Base-by-base conservation (phyloP, 2,329 filamentous ascomycete species). In the Talaromyces sp. region DNA sequence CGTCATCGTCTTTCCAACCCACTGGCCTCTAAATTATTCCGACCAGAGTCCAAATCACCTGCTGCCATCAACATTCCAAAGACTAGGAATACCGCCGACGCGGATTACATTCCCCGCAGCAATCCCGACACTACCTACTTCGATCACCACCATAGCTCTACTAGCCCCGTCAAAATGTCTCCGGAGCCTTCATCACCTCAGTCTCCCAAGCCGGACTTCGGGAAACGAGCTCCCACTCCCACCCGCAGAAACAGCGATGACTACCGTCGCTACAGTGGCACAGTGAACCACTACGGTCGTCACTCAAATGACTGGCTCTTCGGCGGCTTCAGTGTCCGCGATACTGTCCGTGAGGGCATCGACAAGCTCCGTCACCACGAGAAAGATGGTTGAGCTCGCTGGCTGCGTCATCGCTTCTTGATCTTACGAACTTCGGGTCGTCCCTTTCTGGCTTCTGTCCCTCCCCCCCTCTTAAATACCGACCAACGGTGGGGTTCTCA, bases 231-330 rank as follows among this genome's bases (percentile, higher is more conserved):
- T 32, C 54, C 61, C 5, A 62, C 57, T n/a, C 57, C 56, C 22
- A 63, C 61, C 24, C 63, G 63, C 43, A 65, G 63, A 40, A 65
- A 59, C 44, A 68, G 65, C 47, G 62, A 65, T 11, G 69, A 73
- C 44, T 68, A 73, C 47, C 71, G 69, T 46, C 70, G 73, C 54
- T 71, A 72, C 47, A 73, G 63, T 43, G 69, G 70, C 16, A 77
- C 74, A 0, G 62, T 76, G 37, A 74, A 71, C 45, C 72, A 80
- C 51, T 77, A 69, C 49, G 78, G 78, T 13, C 73, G 78, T 8
- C 78, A 81, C 62, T 74, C 72, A 16, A 80, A 81, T 49, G 75
- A 80, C 49, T 81, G 79, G 79, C 68, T 81, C 4, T 81, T 81
- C 52, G 72, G 73, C 17, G 75, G 77, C 1, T 77, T 80, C 61